Base-by-base conservation (phyloP, 2,329 filamentous ascomycete genomes). In the Colletotrichum scovillei region DNA sequence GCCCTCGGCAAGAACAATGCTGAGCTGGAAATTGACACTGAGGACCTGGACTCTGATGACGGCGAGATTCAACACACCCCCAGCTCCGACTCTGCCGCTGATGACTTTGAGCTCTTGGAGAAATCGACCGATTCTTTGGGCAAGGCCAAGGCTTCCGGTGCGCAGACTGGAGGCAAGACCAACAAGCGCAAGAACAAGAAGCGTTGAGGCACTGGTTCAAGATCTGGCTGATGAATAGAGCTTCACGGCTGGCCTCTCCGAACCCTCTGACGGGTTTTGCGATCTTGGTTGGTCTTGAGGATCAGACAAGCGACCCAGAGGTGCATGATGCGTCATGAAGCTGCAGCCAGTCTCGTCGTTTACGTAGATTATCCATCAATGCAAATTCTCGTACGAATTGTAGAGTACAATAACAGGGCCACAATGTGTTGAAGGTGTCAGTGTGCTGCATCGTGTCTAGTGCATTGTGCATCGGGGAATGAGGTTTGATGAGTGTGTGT, bases 71-170 rank as follows among this genome's bases (percentile, higher is more conserved):
- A 89, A 81, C 82, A 82, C 71, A 88, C 88, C 35, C 85, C 89
- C 26, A 89, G 86, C 79, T 89, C 87, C 26, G 90, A 89, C 78
- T 91, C 89, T 1, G 86, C 88, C 24, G 86, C 85, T 69, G 90
- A 89, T 66, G 89, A 91, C 79, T 92, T 90, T 81, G 90, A 92
- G 83, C 81, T 92, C 55, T 82, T 92, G 11, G 89, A 91, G 79
- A 91, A 91, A 83, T 90, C 88, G 77, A 85, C 88, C 24, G 88
- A 90, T 75, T 88, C 88, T 64, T 83, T 90, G 26, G 82, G 81
- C 75, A 86, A 86, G 80, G 84, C 84, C 72, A 90, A 89, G 83
- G 78, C 87, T 4, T 87, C 85, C 22, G 86, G 88, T 59, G 79
- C 83, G 46, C 84, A 88, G 78, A 81, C 83, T 76, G 81, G 82